Evolutionary conservation across 768 basidiomycete genomes (phyloP).

Genomic region (Mycena metata): DNA sequence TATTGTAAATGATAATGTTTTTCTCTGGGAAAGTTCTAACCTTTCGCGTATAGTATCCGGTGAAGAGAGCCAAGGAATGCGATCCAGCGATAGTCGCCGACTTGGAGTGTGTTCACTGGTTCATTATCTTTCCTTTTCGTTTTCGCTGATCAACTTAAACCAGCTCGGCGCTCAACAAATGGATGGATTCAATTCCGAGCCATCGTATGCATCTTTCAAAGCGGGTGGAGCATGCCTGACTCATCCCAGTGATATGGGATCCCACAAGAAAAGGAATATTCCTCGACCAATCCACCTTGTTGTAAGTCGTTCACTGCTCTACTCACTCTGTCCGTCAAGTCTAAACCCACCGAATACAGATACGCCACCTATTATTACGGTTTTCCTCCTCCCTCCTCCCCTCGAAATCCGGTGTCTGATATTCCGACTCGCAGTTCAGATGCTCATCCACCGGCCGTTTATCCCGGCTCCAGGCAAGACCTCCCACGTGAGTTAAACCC

Average conservation of each 20-base stretch:
- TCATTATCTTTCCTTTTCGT: constrained; percentile 33
- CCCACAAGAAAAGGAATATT: constrained; percentile 45
- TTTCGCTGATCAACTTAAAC: neutral
- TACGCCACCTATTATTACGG: constrained; percentile 55
- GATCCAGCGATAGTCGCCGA: constrained; percentile 17
- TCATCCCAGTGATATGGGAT: constrained; percentile 53
- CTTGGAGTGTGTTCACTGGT: constrained; percentile 27
- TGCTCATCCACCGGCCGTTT: constrained; percentile 62
- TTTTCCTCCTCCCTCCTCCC: neutral
- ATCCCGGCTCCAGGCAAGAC: constrained; percentile 46
- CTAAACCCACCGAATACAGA: neutral
- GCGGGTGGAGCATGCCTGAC: neutral
- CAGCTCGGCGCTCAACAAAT: constrained; percentile 67
- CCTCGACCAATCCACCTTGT: constrained; percentile 28
- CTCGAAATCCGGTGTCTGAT: too few species aligned
- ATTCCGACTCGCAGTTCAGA: constrained; percentile 43
- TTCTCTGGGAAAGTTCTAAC: neutral
- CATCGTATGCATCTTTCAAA: too few species aligned
- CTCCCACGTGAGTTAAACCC: neutral
- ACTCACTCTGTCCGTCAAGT: too few species aligned
- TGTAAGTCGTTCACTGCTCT: constrained; percentile 12
- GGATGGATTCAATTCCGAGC: constrained; percentile 67
- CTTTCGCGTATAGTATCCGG: constrained; percentile 24
- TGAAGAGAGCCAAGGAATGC: constrained; percentile 12
- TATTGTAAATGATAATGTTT: constrained; percentile 2